A percentile compares a stretch with the other conserved stretches of the same genome.
phyloP scores from a whole-genome alignment of 2,329 filamentous ascomycete genomes.

The Ophiobolus disseminans region DNA sequence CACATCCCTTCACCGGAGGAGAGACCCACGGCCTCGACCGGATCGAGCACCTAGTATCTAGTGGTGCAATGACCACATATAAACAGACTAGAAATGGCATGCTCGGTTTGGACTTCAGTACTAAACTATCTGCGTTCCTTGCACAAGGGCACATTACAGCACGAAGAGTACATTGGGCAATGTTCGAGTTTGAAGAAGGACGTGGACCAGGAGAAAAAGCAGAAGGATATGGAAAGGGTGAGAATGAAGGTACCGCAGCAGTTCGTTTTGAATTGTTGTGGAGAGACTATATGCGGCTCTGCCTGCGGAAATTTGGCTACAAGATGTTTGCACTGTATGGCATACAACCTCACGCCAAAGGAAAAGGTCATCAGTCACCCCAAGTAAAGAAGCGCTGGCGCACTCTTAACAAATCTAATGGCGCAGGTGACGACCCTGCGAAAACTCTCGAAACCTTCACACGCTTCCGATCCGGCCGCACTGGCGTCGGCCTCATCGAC shows the following conservation, averaged over 20 bases:
- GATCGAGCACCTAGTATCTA: conserved; percentile 66
- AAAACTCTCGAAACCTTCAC: conserved; percentile 55
- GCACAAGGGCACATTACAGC: conserved; percentile 76
- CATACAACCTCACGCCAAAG: conserved; percentile 57
- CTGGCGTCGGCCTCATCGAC: conserved; percentile 79
- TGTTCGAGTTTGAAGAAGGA: conserved; percentile 74
- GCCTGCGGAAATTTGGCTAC: conserved; percentile 71
- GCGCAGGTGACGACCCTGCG: conserved; percentile 53
- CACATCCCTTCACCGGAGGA: conserved; percentile 73
- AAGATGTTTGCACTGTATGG: conserved; percentile 71
- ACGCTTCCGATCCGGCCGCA: conserved; percentile 70
- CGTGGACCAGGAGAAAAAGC: conserved; percentile 33
- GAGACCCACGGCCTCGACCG: conserved; percentile 67
- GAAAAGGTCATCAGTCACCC: conserved; percentile 48
- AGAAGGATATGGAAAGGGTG: conserved; percentile 70
- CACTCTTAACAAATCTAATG: conserved; percentile 25
- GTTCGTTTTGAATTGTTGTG: conserved; percentile 76
- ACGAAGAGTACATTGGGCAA: conserved; percentile 73
- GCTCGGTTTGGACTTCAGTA: conserved; percentile 73
- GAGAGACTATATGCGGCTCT: conserved; percentile 83
- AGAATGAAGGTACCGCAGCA: conserved; percentile 73
- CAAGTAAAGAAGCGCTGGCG: conserved; percentile 46
- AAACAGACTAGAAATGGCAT: conserved; percentile 76
- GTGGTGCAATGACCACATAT: conserved; percentile 68
- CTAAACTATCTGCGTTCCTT: conserved; percentile 77